Evolutionary conservation across 1,284 basidiomycete genomes (phyloP), one percentile per base, ranked within the genome.

Genomic region (Marasmius fiardii): DNA sequence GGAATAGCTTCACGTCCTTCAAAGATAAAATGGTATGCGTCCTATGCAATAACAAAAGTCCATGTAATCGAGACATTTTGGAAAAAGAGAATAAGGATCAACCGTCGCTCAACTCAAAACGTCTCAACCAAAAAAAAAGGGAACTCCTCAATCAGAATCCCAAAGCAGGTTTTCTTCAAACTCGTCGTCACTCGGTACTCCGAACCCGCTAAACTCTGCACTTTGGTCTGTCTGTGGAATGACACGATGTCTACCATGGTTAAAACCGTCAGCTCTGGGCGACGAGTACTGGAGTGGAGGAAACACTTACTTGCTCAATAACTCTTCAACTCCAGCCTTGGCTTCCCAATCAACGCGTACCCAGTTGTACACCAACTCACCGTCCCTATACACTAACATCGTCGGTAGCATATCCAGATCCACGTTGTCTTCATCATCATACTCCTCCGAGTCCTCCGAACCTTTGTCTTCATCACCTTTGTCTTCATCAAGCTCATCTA

Each of bases 331-430:
- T n/a, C 84, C 86, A 18, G 76, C 79, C 31, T 72, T 65, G 0
- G 88, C 88, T 66, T 92, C 91, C 87, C 88, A 91, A 67, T 93
- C 91, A 2, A 93, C 88, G 20, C 92, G 78, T 2, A 93, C 87
- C 86, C 91, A 91, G 51, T 88, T 91, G 62, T 90, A 81, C 21
- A 89, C 82, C 14, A 93, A 79, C 56, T 92, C 83, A n/a, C 92
- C 91, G 54, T 80, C 83, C 12, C 86, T 86, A 65, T 94, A 94
- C 4, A 90, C 87, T 6, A 94, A 76, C 63, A 94, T 69, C 1
- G 92, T 94, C 0, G 92, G 92, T 7, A 94, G 77, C 74, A 93
- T 83, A 63, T 93, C 92, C 1, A 83, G 79, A 62, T 93, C 90
- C 28, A 90, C 85, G 28, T 78, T 68, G 47, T 81, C 80, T 44